Percentiles rank a stretch among this genome's conserved stretches.
phyloP scores from a whole-genome alignment of 1,284 basidiomycete species.

The Vanrija sp. region DNA sequence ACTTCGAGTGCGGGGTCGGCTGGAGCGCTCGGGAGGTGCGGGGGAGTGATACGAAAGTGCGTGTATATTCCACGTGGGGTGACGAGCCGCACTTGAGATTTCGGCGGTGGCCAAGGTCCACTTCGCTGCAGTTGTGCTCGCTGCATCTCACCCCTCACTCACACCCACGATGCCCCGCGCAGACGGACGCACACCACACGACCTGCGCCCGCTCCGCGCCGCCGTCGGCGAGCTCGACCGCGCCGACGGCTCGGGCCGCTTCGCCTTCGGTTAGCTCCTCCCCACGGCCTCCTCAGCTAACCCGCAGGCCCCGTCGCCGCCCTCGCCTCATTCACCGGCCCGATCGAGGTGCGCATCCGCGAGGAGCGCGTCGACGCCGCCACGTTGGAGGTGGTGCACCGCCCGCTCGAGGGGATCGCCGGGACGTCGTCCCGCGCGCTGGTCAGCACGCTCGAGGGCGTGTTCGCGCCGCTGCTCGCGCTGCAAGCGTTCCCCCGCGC shows the following conservation, averaged over 20 bases:
- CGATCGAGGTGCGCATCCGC: slow-evolving; percentile 53
- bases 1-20: no score
- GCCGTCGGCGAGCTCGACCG: slow-evolving; percentile 30
- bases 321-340: slow-evolving; percentile 52
- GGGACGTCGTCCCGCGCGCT: slow-evolving; percentile 46
- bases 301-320: slow-evolving; percentile 44
- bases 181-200: slow-evolving; percentile 11
- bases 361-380: slow-evolving; percentile 54
- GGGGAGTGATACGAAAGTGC: no score
- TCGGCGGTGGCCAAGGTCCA: no score
- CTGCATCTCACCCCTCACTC: neutral
- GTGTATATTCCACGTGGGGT: no score
- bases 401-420: slow-evolving; percentile 51
- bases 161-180: slow-evolving; percentile 8
- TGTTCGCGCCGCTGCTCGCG: slow-evolving; percentile 48
- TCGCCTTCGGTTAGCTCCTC: slow-evolving; percentile 41
- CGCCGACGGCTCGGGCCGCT: slow-evolving; percentile 46
- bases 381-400: slow-evolving; percentile 53
- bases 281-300: neutral
- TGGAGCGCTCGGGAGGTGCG: no score
- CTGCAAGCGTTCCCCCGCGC: slow-evolving; percentile 54
- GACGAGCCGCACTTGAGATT: no score
- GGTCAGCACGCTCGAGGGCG: slow-evolving; percentile 35
- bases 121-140: no score
- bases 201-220: slow-evolving; percentile 8